These are phyloP conservation scores for Pseudogymnoascus verrucosus DNA, from an alignment of 2,329 filamentous ascomycete genomes.

Conservation along the genomic window DNA sequence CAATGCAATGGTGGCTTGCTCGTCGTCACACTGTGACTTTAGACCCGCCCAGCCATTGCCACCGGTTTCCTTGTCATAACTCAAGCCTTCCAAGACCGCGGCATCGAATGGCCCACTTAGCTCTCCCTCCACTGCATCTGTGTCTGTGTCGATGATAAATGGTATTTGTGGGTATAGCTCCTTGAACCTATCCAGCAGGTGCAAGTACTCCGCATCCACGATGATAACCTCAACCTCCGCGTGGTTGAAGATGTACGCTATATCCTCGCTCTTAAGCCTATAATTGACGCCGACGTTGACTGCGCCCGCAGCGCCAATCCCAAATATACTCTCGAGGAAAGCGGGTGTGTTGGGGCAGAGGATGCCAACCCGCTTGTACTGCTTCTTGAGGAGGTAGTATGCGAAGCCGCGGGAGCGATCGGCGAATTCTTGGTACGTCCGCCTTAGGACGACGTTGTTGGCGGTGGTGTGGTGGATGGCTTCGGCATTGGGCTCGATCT, in stretches of 20 bases:
- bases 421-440: slow-evolving; percentile 73
- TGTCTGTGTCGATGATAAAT: slow-evolving; percentile 74
- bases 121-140: slow-evolving; percentile 66
- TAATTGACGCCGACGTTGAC: slow-evolving; percentile 71
- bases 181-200: slow-evolving; percentile 60
- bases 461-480: slow-evolving; percentile 81
- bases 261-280: slow-evolving; percentile 72
- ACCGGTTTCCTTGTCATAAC: slow-evolving; percentile 59
- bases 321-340: slow-evolving; percentile 85
- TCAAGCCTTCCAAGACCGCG: slow-evolving; percentile 72
- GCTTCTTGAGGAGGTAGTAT: slow-evolving; percentile 73
- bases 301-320: slow-evolving; percentile 71
- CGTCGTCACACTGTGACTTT: slow-evolving; percentile 56
- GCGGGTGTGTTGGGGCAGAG: slow-evolving; percentile 89
- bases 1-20: slow-evolving; percentile 76
- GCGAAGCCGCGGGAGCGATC: slow-evolving; percentile 81
- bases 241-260: slow-evolving; percentile 84
- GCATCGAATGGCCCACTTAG: slow-evolving; percentile 74
- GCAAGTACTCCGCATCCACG: slow-evolving; percentile 71
- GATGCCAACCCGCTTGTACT: slow-evolving; percentile 71
- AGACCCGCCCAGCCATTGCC: slow-evolving; percentile 69
- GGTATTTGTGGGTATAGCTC: slow-evolving; percentile 53
- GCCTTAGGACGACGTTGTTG: slow-evolving; percentile 64
- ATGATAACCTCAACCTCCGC: slow-evolving; percentile 81
- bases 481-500: slow-evolving; percentile 76